Conservation (phyloP, 768 basidiomycete genomes). For the Rhizopogon roseolus region DNA sequence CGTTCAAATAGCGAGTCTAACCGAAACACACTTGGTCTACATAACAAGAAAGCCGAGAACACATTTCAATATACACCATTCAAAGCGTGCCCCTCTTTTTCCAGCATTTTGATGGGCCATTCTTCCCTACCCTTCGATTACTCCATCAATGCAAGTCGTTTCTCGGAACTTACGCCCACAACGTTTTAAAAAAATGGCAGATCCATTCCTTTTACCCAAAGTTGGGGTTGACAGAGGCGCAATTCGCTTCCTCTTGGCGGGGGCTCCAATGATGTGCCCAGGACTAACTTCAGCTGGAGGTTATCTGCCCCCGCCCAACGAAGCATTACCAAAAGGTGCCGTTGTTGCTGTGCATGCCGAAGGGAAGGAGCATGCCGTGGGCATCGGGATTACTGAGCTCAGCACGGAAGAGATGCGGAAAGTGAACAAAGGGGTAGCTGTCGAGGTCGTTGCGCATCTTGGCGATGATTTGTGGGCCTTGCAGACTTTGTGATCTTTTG, state of each 20-base stretch:
- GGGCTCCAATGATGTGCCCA: conserved; percentile 96
- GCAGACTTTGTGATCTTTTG: conserved; percentile 47
- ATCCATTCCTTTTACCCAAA: conserved; percentile 85
- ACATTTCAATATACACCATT: conserved; percentile 89
- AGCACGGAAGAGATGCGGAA: conserved; percentile 85
- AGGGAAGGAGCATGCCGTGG: conserved; percentile 90
- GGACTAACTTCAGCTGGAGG: conserved; percentile 93
- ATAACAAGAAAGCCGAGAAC: conserved; percentile 72
- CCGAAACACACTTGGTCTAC: conserved; percentile 11
- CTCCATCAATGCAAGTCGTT: conserved; percentile 81
- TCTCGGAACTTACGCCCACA: not conserved
- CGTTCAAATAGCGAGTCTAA: conserved; percentile 3
- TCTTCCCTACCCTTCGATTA: conserved; percentile 83
- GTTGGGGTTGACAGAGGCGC: conserved; percentile 95
- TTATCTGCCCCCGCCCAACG: conserved; percentile 70
- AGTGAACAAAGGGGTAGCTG: conserved; percentile 86
- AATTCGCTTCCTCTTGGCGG: conserved; percentile 92
- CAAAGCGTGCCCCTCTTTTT: conserved; percentile 87
- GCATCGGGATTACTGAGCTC: conserved; percentile 78
- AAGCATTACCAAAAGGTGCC: conserved; percentile 60
- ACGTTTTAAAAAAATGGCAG: conserved; percentile 34
- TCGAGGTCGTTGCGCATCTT: conserved; percentile 81
- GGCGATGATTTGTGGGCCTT: conserved; percentile 86
- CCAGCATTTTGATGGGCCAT: conserved; percentile 94
- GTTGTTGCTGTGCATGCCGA: conserved; percentile 94